Percentiles rank a stretch among this genome's conserved stretches.
Evolutionary conservation across 495 filamentous ascomycete genomes (phyloP).

Genomic region (Neurospora sp.): DNA sequence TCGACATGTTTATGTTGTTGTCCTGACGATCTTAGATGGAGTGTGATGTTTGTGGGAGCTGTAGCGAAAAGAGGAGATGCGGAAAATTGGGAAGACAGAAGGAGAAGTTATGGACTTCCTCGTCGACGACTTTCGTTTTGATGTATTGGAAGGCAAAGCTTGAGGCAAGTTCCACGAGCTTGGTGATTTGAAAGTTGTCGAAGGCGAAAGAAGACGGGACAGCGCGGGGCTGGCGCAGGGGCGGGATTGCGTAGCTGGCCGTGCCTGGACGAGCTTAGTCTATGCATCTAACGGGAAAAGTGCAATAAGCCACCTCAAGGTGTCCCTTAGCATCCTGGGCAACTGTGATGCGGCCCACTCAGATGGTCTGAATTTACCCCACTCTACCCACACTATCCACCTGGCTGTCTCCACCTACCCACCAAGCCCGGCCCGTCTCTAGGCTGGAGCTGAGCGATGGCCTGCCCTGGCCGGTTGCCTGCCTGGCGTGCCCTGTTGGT

Average conservation of each 20-base stretch:
- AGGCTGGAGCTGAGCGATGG: neutral
- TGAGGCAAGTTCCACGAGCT: neutral
- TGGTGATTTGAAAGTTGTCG: conserved; percentile 10
- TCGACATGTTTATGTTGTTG: conserved; percentile 12
- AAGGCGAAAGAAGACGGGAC: conserved; percentile 10
- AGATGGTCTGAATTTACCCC: neutral
- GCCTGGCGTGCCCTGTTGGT: neutral
- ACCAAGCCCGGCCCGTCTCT: neutral
- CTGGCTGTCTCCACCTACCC: neutral
- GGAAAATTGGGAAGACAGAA: neutral
- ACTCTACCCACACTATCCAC: neutral
- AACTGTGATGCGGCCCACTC: neutral
- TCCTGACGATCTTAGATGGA: neutral
- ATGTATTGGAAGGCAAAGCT: neutral
- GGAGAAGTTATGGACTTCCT: neutral
- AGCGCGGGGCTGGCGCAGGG: conserved; percentile 10
- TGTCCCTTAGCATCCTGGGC: neutral
- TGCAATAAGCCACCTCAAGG: neutral
- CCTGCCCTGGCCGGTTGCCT: neutral
- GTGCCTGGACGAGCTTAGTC: neutral
- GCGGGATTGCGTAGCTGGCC: conserved; percentile 10
- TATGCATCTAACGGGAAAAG: neutral
- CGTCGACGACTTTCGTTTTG: neutral
- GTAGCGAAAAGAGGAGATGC: neutral
- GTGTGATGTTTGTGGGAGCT: neutral